Evolutionary conservation across 768 basidiomycete species (phyloP).

Genomic region (Leccinum imitatum): DNA sequence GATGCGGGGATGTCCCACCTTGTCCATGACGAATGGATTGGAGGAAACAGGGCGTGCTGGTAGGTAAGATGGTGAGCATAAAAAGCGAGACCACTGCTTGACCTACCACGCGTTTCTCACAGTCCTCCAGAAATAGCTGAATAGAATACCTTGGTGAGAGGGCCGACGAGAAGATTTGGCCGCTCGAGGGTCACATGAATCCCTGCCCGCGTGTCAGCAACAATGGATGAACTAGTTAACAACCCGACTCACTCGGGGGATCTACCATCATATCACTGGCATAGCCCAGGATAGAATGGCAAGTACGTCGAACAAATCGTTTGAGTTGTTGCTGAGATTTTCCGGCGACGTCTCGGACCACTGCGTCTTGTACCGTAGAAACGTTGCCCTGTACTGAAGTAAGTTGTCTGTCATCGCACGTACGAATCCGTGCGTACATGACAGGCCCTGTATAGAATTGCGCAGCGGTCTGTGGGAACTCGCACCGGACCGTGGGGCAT

Average conservation of each 20-base stretch:
- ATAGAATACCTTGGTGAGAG: background rate
- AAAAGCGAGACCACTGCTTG: background rate
- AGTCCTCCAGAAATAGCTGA: background rate
- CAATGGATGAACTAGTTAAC: background rate
- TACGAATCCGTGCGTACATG: background rate
- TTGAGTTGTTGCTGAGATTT: background rate
- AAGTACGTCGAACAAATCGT: background rate
- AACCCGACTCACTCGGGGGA: background rate
- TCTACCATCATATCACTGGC: background rate
- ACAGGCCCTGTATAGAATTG: background rate
- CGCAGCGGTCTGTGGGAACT: slow-evolving; percentile 1
- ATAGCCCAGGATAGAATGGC: background rate
- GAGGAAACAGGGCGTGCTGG: background rate
- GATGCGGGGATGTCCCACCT: slow-evolving; percentile 12
- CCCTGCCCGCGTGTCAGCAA: background rate
- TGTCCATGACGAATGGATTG: slow-evolving; percentile 7
- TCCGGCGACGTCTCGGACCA: background rate
- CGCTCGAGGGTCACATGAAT: slow-evolving; percentile 7
- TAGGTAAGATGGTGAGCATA: background rate
- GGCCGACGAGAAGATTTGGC: background rate
- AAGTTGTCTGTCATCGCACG: background rate
- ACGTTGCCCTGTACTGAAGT: background rate
- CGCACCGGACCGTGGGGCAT: background rate
- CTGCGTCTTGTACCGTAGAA: background rate
- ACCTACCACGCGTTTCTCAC: background rate